phyloP scores from a whole-genome alignment of 805 yeast species.

The Ogataea nitratoaversa region DNA sequence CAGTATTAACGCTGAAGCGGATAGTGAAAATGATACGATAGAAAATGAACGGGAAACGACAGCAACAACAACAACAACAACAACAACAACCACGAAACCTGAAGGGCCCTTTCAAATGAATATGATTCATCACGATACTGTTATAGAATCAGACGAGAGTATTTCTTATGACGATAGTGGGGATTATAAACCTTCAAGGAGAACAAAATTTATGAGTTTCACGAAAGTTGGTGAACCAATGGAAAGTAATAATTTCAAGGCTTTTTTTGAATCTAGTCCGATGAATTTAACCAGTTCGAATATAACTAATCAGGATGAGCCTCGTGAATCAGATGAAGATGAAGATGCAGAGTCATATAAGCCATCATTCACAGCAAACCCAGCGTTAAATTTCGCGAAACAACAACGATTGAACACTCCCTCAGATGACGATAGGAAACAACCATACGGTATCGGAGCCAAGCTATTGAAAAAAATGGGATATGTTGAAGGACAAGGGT shows the following conservation, averaged over 20 bases:
- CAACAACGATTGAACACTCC: neutral
- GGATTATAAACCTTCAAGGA: too few relatives aligned
- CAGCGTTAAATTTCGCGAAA: neutral
- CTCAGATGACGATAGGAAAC: neutral
- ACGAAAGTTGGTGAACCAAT: too few relatives aligned
- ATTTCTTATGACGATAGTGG: too few relatives aligned
- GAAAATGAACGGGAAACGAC: too few relatives aligned
- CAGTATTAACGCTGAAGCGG: too few relatives aligned
- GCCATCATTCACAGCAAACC: neutral
- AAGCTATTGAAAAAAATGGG: slow-evolving; percentile 80
- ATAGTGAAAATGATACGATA: neutral
- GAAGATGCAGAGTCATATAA: neutral
- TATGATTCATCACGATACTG: too few relatives aligned
- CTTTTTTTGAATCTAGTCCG: slow-evolving; percentile 3
- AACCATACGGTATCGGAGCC: slow-evolving; percentile 80
- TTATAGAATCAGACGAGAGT: too few relatives aligned
- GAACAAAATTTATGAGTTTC: too few relatives aligned
- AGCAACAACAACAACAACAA: too few relatives aligned
- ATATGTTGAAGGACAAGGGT: slow-evolving; percentile 74
- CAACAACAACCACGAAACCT: too few relatives aligned
- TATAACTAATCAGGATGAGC: neutral
- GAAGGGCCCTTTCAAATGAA: too few relatives aligned
- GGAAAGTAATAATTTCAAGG: slow-evolving; percentile 1
- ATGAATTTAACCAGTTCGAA: neutral
- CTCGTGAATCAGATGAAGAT: neutral